Base-by-base conservation (phyloP, 1,284 basidiomycete genomes). In the Ganoderma resinaceum region DNA sequence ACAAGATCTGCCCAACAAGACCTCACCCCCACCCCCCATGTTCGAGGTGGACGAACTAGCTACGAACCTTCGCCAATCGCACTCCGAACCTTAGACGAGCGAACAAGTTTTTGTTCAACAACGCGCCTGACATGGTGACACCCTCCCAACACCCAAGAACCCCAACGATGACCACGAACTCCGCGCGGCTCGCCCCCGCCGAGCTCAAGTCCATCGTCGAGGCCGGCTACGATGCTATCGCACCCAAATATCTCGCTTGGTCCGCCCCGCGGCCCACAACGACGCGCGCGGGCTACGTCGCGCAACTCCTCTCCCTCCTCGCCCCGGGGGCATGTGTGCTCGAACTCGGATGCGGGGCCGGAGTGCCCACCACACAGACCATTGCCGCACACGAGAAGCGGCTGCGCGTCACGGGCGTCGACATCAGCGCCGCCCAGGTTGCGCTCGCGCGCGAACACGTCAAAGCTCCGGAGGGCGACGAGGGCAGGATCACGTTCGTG, bases 241-340 rank as follows among this genome's bases (percentile, higher is more conserved):
- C 58, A 0, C 58, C 58, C 14, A 37, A 60, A n/a, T 60, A 60
- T 16, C 58, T 60, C 58, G 37, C 58, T 20, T 60, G 58, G 58
- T 60, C 58, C 23, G 58, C n/a, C 37, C 58, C 58, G 23, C n/a
- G 58, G n/a, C 58, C 58, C 23, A 60, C 58, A 3, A 60, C 58
- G 37, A 60, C 58, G 37, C 58, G 58, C 2, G 58, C 58, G 12
- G 23, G n/a, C n/a, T 60, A 60, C 37, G 37, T 60, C 58, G 23
- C 58, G 37, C 58, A 40, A 23, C 58, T 42, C 37, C 23, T 60
- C 35, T 20, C 14, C 11, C 58, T 38, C 37, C 58, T 60, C 26
- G 12, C 33, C 14, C 37, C 58, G 11, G 23, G 37, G 20, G 58
- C 58, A 12, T 60, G 37, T 23, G 37, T 60, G 5, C 58, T 60